phyloP scores from a whole-genome alignment of 257 asterid species.

The Thymus quinquecostatus region DNA sequence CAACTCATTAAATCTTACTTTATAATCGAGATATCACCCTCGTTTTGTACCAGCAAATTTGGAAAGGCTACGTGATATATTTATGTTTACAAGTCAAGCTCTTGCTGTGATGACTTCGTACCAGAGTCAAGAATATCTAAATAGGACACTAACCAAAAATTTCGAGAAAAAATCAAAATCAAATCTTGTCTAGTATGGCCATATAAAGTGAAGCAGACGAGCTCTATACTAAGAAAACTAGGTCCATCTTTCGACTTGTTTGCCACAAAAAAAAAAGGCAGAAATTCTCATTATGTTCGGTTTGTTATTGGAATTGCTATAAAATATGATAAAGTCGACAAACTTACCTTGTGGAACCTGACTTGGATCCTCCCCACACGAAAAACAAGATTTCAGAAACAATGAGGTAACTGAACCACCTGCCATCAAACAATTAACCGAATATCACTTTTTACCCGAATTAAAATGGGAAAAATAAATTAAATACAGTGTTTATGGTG shows the following conservation, averaged over 20 bases:
- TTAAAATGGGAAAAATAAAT: slow-evolving; percentile 4
- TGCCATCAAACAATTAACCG: slow-evolving; percentile 41
- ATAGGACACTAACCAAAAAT: neutral
- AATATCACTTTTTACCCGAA: slow-evolving; percentile 19
- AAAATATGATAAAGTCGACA: slow-evolving; percentile 34
- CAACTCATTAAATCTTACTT: neutral
- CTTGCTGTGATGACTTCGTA: neutral
- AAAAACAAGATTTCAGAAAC: slow-evolving; percentile 77
- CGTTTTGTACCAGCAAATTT: neutral
- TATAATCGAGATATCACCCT: too few species aligned
- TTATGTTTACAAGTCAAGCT: neutral
- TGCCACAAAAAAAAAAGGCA: neutral
- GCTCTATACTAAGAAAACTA: slow-evolving; percentile 6
- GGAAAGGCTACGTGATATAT: neutral
- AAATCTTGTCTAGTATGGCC: neutral
- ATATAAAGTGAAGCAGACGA: neutral
- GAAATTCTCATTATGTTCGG: neutral
- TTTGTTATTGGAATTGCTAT: neutral
- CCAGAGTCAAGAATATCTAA: neutral
- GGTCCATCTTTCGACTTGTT: neutral
- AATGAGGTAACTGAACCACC: slow-evolving; percentile 61
- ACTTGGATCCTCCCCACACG: slow-evolving; percentile 90
- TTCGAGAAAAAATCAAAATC: neutral
- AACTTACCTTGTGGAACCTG: slow-evolving; percentile 74
- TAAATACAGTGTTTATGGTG: neutral